phyloP scores from a whole-genome alignment of 2,329 filamentous ascomycete species.

The Graphiopsis chlorocephala region DNA sequence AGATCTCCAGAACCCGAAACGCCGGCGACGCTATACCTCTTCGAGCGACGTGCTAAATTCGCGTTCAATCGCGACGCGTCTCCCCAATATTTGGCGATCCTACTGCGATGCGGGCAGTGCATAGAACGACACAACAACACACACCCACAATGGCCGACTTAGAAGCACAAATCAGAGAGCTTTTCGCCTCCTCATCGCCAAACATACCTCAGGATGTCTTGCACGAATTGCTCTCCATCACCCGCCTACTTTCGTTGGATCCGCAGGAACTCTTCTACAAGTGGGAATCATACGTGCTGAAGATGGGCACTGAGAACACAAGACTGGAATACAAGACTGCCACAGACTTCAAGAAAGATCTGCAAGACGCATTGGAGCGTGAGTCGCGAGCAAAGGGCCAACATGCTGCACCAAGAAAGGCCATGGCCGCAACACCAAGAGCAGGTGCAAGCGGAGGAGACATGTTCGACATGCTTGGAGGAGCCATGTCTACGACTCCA shows the following conservation, averaged over 20 bases:
- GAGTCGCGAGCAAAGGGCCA: conserved; percentile 67
- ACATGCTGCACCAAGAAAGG: conserved; percentile 57
- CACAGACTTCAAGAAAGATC: conserved; percentile 77
- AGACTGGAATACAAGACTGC: conserved; percentile 68
- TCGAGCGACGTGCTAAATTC: neutral
- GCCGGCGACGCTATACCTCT: neutral
- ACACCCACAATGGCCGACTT: conserved; percentile 44
- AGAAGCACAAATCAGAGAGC: conserved; percentile 22
- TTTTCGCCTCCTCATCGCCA: conserved; percentile 53
- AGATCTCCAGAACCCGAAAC: neutral
- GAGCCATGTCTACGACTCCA: conserved; percentile 46
- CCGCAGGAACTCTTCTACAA: conserved; percentile 93
- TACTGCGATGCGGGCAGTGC: neutral
- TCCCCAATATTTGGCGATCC: neutral
- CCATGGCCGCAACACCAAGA: conserved; percentile 59
- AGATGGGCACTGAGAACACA: conserved; percentile 80
- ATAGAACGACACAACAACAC: neutral
- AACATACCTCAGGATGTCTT: conserved; percentile 72
- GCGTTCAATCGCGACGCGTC: neutral
- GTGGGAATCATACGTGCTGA: conserved; percentile 97
- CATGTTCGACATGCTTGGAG: conserved; percentile 66
- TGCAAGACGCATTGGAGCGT: conserved; percentile 80
- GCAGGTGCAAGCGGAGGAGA: conserved; percentile 56
- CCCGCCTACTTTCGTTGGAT: conserved; percentile 76
- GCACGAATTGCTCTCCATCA: conserved; percentile 78